These are phyloP conservation scores for Durio zibethinus DNA, from an alignment of 345 rosid genomes.

Conservation along the genomic window DNA sequence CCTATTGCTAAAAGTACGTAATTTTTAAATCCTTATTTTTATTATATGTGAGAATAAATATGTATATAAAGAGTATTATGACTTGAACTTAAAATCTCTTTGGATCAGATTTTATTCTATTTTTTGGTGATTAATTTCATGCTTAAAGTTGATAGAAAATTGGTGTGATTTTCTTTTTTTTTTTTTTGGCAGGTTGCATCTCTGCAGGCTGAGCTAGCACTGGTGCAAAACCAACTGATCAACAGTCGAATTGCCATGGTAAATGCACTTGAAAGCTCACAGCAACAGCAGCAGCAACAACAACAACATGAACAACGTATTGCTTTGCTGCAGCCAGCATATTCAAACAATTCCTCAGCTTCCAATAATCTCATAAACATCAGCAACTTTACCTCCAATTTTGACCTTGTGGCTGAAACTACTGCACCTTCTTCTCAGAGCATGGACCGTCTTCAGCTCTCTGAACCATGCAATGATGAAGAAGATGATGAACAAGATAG, in stretches of 20 bases:
- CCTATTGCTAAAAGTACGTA: not conserved
- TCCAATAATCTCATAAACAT: conserved; percentile 65
- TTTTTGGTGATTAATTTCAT: no score
- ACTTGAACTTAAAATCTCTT: no score
- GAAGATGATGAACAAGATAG: conserved; percentile 72
- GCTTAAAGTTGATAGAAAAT: not conserved
- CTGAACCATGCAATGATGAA: conserved; percentile 38
- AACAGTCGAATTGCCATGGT: conserved; percentile 75
- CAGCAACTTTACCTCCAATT: conserved; percentile 41
- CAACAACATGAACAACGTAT: conserved; percentile 37
- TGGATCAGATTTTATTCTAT: no score
- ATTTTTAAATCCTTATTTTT: not conserved
- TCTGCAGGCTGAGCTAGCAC: conserved; percentile 74
- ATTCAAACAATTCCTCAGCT: conserved; percentile 91
- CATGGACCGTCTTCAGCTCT: conserved; percentile 48
- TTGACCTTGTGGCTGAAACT: conserved; percentile 46
- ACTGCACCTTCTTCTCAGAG: conserved; percentile 49
- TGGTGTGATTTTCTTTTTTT: not conserved
- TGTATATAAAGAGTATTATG: not conserved
- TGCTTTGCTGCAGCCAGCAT: conserved; percentile 64
- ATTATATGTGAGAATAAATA: no score
- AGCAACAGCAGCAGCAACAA: conserved; percentile 39
- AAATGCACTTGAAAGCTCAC: conserved; percentile 54
- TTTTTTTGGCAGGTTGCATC: conserved; percentile 64
- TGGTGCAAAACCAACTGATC: conserved; percentile 74